A percentile compares a stretch with the other conserved stretches of the same genome.
Evolutionary conservation across 202 grass and related monocot species (phyloP).

Genomic region (Cymbopogon flexuosus): DNA sequence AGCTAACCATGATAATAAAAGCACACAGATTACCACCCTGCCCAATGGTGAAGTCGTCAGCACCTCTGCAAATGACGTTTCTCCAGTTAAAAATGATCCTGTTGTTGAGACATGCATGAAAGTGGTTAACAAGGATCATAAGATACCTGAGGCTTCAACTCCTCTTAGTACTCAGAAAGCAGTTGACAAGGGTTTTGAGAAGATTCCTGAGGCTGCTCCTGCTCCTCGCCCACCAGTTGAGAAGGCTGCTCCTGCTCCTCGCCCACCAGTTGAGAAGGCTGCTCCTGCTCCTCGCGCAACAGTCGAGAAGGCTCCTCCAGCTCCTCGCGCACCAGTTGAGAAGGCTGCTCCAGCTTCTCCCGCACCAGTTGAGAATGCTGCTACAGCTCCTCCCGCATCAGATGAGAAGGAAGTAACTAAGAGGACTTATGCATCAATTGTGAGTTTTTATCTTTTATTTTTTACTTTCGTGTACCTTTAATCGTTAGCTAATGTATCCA

Average conservation of each 20-base stretch:
- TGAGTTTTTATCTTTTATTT: slow-evolving; percentile 44
- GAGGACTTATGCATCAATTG: slow-evolving; percentile 78
- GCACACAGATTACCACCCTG: slow-evolving; percentile 28
- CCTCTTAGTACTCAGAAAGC: no score
- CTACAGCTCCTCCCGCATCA: neutral
- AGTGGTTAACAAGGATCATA: neutral
- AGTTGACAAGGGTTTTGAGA: neutral
- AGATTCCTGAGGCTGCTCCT: neutral
- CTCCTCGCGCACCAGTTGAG: no score
- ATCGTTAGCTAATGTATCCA: neutral
- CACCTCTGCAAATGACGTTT: slow-evolving; percentile 31
- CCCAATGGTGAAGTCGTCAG: slow-evolving; percentile 7
- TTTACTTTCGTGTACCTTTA: neutral
- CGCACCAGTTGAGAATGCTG: neutral
- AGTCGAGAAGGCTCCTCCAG: no score
- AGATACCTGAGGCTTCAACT: no score
- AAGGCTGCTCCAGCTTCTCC: neutral
- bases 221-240: no score
- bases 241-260: no score
- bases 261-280: no score
- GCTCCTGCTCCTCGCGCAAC: no score
- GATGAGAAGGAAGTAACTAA: slow-evolving; percentile 42
- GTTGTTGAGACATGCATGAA: no score
- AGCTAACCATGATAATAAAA: slow-evolving; percentile 21
- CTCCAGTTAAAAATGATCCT: slow-evolving; percentile 16